Evolutionary conservation across 169 alveolate genomes (phyloP), one percentile per base, ranked within the genome.

Genomic region (Plasmodium gallinaceum): DNA sequence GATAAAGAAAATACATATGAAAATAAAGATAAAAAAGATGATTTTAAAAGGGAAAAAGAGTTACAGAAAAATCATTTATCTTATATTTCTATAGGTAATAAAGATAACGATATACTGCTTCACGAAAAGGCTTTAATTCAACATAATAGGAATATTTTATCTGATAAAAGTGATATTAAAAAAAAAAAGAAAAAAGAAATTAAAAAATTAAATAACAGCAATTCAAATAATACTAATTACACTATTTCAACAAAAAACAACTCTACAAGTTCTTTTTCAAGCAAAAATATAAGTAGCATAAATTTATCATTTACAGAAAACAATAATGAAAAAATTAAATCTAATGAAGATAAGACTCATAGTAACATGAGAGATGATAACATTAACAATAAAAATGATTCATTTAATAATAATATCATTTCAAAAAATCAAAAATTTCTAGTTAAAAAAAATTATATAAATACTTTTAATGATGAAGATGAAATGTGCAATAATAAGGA

Each of bases 141-240:
- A 18, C 51, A 62, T 24, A 20, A 62, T 62, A 9, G 18, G 32
- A 62, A 22, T 16, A 14, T 2, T 18, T 14, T 57, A 2, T 18
- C 12, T 16, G 39, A 16, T 7, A 45, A 10, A 62, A 20, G 26
- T 6, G 48, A 16, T 39, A 2, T 1, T 12, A 6, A 57, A 18
- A 57, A 16, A 48, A 24, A 22, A 7, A 18, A 48, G 10, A 61
- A 42, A 7, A 43, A 57, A 42, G 20, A 9, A 54, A 32, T 32
- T 16, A 46, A 24, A 58, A 16, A 22, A 14, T 12, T 42, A 60
- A 42, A 8, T 7, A 9, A 5, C 26, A 74, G 22, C 42, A 14
- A 18, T 16, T 48, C 88, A 42, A 18, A 46, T 32, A 22, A 32
- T 48, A 39, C 88, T 14, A 48, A 72, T n/a, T 14, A 9, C 26